These are phyloP conservation scores for Aspergillus neoniger DNA, from an alignment of 2,329 filamentous ascomycete species.

Conservation along the genomic window DNA sequence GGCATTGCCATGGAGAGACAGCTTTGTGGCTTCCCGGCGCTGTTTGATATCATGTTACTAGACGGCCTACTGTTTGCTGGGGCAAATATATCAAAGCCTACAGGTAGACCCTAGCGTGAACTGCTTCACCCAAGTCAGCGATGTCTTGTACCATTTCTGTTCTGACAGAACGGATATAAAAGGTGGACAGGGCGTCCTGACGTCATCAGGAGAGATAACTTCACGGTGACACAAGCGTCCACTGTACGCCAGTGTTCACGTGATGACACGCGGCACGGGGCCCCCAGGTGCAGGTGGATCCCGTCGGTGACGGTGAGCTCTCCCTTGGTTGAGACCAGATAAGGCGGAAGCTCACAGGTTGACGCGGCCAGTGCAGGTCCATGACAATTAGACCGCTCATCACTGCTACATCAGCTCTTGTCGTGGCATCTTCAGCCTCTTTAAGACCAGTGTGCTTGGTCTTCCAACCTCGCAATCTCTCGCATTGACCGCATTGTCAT, in stretches of 20 bases:
- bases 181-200: constrained; percentile 5
- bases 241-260: constrained; percentile 9
- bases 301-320: constrained; percentile 10
- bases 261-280: constrained; percentile 17
- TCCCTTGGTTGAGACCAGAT: constrained; percentile 14
- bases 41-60: not conserved
- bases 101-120: not conserved
- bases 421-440: not conserved
- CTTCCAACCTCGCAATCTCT: not conserved
- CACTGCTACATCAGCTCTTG: not conserved
- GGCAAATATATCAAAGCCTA: not conserved
- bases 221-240: not conserved
- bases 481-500: not conserved
- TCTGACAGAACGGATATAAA: too few relatives aligned
- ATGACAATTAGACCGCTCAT: not conserved
- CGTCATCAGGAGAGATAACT: constrained; percentile 8
- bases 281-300: constrained; percentile 17
- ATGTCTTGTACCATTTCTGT: too few relatives aligned
- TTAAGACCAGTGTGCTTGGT: not conserved
- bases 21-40: not conserved
- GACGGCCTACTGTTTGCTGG: not conserved
- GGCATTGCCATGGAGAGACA: not conserved
- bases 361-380: not conserved
- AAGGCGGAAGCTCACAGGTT: constrained; percentile 1
- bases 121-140: too few relatives aligned